Conservation (phyloP, 768 basidiomycete species). For the Chiua virens region DNA sequence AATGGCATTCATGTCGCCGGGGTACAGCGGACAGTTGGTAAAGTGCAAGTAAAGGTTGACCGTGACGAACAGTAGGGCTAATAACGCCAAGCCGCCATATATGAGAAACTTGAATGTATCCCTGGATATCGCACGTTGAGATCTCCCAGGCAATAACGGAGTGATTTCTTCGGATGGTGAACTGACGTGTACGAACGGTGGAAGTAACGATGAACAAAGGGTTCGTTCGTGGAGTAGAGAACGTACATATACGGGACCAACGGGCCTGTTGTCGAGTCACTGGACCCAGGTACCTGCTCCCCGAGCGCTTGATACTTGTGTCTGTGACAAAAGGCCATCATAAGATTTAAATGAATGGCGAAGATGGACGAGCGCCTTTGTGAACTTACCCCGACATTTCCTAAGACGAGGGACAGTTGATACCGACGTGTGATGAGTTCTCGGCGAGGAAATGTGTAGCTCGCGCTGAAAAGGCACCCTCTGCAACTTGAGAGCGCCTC, state of each 20-base stretch:
- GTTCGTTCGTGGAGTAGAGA: no score
- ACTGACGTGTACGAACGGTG: not conserved
- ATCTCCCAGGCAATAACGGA: slow-evolving; percentile 9
- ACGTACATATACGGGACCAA: no score
- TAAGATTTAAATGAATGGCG: not conserved
- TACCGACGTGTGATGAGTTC: no score
- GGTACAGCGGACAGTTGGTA: slow-evolving; percentile 4
- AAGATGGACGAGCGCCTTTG: no score
- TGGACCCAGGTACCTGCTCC: not conserved
- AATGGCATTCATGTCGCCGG: slow-evolving; percentile 4
- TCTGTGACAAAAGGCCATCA: not conserved
- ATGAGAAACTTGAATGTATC: not conserved
- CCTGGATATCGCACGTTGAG: slow-evolving; percentile 1
- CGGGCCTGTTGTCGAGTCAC: not conserved
- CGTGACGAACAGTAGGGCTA: no score
- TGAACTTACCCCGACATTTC: no score
- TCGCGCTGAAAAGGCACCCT: no score
- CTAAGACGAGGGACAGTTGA: no score
- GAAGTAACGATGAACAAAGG: no score
- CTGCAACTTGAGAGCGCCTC: no score
- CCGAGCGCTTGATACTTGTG: not conserved
- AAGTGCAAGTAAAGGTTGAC: slow-evolving; percentile 4
- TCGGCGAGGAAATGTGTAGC: no score
- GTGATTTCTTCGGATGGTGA: slow-evolving; percentile 6
- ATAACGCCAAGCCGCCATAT: not conserved